These are phyloP conservation scores for Psidium friedrichsthalianum DNA, from an alignment of 345 rosid species.

Conservation along the genomic window DNA sequence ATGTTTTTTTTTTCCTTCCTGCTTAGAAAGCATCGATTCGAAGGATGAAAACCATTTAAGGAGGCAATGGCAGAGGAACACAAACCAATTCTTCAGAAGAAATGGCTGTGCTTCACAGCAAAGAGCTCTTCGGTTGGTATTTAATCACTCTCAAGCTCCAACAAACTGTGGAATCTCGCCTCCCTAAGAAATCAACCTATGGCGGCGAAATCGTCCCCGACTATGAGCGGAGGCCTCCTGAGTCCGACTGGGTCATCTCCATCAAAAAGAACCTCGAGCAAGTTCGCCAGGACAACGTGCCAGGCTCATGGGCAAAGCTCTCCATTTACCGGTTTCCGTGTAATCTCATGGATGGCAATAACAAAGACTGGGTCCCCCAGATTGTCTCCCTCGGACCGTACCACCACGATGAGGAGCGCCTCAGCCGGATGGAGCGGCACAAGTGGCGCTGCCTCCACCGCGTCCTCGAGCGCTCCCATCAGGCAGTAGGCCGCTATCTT, in stretches of 20 bases:
- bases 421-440: slow-evolving; percentile 64
- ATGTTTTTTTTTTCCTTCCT: background rate
- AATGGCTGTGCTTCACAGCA: slow-evolving; percentile 52
- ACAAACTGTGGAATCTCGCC: slow-evolving; percentile 40
- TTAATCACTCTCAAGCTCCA: slow-evolving; percentile 52
- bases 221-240: slow-evolving; percentile 38
- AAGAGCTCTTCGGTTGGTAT: slow-evolving; percentile 59
- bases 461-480: slow-evolving; percentile 43
- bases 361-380: slow-evolving; percentile 66
- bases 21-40: background rate
- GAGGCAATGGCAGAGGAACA: background rate
- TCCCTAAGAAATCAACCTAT: slow-evolving; percentile 12
- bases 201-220: slow-evolving; percentile 1
- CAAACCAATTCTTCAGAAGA: background rate
- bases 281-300: slow-evolving; percentile 59
- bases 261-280: slow-evolving; percentile 61
- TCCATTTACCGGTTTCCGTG: slow-evolving; percentile 45
- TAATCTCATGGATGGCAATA: slow-evolving; percentile 46
- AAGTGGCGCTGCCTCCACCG: slow-evolving; percentile 70
- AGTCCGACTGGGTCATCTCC: slow-evolving; percentile 60
- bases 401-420: slow-evolving; percentile 54
- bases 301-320: slow-evolving; percentile 33
- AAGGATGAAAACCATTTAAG: background rate
- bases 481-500: slow-evolving; percentile 34
- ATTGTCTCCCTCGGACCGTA: slow-evolving; percentile 74